Evolutionary conservation across 257 asterid species (phyloP), one percentile per base, ranked within the genome.

Genomic region (Primulina huaijiensis): DNA sequence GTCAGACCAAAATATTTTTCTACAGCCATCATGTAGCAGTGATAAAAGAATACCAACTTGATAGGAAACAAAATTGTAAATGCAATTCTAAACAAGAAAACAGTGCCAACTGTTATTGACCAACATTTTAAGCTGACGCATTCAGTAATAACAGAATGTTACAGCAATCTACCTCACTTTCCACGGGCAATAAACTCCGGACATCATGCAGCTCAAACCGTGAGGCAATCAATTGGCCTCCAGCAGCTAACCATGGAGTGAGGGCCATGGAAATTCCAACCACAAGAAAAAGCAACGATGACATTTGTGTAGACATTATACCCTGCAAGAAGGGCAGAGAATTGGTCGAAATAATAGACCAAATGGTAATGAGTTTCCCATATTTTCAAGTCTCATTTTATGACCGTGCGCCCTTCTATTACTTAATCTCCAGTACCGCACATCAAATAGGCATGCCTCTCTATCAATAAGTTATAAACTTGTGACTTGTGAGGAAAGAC

Each of bases 181-280:
- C 99, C 70, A 76, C 90, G 27, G 99, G 99, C 73, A 94, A 88
- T 70, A 94, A 85, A 82, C 93, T 91, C 40, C 99, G 90, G 77
- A 94, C 99, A 83, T 94, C 99, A 56, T 94, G 97, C 72, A 85
- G 89, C 84, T 91, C 98, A 84, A 94, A 94, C 57, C 92, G 90
- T 76, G 99, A 94, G 75, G 99, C 99, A 81, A 94, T 82, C 73
- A 94, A 75, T 78, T 94, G 99, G 77, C 99, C 99, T 76, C 98
- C 99, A 73, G 99, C 99, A 67, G 99, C 99, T 81, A 94, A 78
- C 85, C 85, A 94, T 46, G 99, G 99, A 61, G 99, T 94, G 71
- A 94, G 78, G 63, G 99, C 99, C 99, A 94, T 94, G 52, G 99
- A 94, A 76, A 94, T 76, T 56, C 99, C 99, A 60, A 94, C 99